Conservation (phyloP, 2,329 filamentous ascomycete genomes). For the Neonectria coccinea region DNA sequence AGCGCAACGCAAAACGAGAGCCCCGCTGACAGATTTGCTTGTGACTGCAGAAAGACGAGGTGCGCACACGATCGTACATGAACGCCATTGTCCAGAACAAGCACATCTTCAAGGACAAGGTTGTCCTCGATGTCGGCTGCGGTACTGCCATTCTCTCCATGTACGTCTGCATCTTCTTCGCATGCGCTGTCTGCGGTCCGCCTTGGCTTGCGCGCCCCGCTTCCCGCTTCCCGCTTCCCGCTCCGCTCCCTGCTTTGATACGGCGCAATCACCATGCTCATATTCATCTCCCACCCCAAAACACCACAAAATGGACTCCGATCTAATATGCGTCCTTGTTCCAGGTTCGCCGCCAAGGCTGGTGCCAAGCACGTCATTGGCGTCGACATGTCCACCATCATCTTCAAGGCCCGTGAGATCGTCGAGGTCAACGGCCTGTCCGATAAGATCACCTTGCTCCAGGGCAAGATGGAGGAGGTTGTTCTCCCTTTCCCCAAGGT, state of each 20-base stretch:
- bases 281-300: background rate
- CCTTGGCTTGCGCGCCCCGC: background rate
- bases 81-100: conserved; percentile 97
- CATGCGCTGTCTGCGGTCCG: conserved; percentile 22
- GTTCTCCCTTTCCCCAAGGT: conserved; percentile 93
- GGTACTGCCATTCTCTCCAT: conserved; percentile 98
- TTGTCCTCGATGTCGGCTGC: conserved; percentile 97
- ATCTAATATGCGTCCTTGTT: conserved; percentile 20
- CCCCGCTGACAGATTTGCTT: conserved; percentile 37
- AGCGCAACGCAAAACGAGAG: conserved; percentile 28
- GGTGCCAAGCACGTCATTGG: conserved; percentile 99
- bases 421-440: conserved; percentile 91
- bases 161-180: conserved; percentile 64
- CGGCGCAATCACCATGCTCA: background rate
- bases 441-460: conserved; percentile 96
- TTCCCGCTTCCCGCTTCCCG: conserved; percentile 3
- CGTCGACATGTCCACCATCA: conserved; percentile 99
- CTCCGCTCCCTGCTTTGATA: background rate
- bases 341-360: conserved; percentile 94
- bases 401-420: conserved; percentile 97
- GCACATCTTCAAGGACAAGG: conserved; percentile 85
- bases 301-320: background rate
- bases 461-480: conserved; percentile 99
- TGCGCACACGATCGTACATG: conserved; percentile 95
- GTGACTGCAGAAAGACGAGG: conserved; percentile 87